Base-by-base conservation (phyloP, 2,329 filamentous ascomycete genomes). In the Colletotrichum plurivorum region DNA sequence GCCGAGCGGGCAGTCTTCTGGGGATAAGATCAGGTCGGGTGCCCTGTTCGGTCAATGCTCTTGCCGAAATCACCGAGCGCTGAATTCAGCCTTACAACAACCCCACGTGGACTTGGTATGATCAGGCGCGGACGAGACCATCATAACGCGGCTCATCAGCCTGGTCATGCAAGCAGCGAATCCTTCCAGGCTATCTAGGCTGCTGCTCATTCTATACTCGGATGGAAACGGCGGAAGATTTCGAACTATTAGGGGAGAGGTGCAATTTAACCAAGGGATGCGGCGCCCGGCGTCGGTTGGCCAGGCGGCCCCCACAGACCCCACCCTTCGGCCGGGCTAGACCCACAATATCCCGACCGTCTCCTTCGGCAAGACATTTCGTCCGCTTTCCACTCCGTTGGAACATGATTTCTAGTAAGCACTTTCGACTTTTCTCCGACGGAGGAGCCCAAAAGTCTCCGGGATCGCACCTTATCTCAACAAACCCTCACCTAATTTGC, bases 281-380 rank as follows among this genome's bases (percentile, higher is more conserved):
- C 12, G 9, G 7, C 20, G 46, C 5, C 46, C 20, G 6, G 46
- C 46, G 46, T 6, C 5, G n/a, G 46, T 22, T 22, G 31, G 31
- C 31, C 31, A 36, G 4, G 8, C 31, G 8, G 27, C 27, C 27
- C 31, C 31, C 31, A 10, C 13, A 22, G 12, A 9, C 46, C 46
- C 46, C 16, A 55, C 27, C 27, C 22, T 27, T 43, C 53, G 31
- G 55, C 52, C 52, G 55, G 41, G 12, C 20, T 22, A 39, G 49
- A 36, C 18, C 67, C 63, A 67, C 56, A 61, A 46, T 10, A 41
- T 12, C 25, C 62, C 56, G 56, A 52, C 36, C 18, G 36, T 46
- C 41, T 20, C 55, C 51, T 56, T 60, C 67, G 67, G 67, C 36
- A 31, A 20, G 20, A 69, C 22, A 66, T 9, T 69, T 67, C 62